Evolutionary conservation across 78 protist species (phyloP).

Genomic region (Bodo saltans): DNA sequence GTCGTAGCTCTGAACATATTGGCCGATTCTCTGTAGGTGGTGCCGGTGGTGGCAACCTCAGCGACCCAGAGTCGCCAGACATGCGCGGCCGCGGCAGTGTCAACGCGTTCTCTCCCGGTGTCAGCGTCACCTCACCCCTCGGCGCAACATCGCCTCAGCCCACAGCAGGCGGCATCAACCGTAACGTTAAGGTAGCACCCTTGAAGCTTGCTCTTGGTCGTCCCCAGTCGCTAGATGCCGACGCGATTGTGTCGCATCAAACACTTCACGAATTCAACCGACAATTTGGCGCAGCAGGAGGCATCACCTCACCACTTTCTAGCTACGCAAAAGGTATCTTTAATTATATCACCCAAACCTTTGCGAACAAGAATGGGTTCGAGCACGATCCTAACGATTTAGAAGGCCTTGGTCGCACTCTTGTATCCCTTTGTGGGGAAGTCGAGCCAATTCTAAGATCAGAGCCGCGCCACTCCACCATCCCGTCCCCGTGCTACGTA

Average conservation of each 20-base stretch:
- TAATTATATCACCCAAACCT: background rate
- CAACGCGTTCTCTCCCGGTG: background rate
- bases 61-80: background rate
- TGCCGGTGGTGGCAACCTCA: background rate
- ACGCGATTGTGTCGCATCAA: background rate
- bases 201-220: background rate
- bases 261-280: background rate
- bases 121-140: background rate
- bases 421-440: constrained; percentile 6
- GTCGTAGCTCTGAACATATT: background rate
- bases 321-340: background rate
- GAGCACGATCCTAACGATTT: background rate
- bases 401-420: background rate
- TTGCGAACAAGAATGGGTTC: background rate
- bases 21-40: background rate
- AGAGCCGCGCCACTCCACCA: constrained; percentile 6
- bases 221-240: background rate
- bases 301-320: background rate
- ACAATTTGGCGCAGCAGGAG: background rate
- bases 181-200: background rate
- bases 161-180: background rate
- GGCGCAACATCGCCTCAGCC: background rate
- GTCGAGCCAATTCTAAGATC: background rate
- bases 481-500: constrained; percentile 37
- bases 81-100: background rate